These are phyloP conservation scores for Silene vulgaris DNA, from an alignment of 179 eudicot genomes.

Conservation along the genomic window DNA sequence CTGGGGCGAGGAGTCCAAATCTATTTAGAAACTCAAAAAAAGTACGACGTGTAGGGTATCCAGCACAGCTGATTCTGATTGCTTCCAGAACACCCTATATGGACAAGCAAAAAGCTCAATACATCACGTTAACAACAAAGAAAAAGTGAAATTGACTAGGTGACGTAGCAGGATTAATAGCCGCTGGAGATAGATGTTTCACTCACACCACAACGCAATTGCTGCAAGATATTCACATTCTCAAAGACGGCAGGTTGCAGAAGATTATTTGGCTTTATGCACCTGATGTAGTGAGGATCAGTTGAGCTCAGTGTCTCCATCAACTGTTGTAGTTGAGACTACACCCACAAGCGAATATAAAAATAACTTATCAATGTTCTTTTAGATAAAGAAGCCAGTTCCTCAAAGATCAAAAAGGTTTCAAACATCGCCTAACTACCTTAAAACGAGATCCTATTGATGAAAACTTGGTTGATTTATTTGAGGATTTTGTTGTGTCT, in stretches of 20 bases:
- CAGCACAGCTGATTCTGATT: slow-evolving; percentile 96
- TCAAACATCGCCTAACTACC: slow-evolving; percentile 35
- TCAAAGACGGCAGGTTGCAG: slow-evolving; percentile 86
- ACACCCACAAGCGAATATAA: slow-evolving; percentile 29
- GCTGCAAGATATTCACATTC: slow-evolving; percentile 86
- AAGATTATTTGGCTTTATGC: slow-evolving; percentile 93
- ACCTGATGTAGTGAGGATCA: slow-evolving; percentile 89
- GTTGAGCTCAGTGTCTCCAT: slow-evolving; percentile 92
- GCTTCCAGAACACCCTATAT: slow-evolving; percentile 94
- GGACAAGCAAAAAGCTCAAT: slow-evolving; percentile 11
- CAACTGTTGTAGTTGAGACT: slow-evolving; percentile 85
- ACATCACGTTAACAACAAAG: slow-evolving; percentile 6
- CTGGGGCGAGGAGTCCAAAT: slow-evolving; percentile 93
- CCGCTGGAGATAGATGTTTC: slow-evolving; percentile 15
- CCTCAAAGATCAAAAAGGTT: neutral
- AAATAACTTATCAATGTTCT: slow-evolving; percentile 7
- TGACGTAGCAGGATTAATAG: neutral
- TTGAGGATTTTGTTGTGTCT: slow-evolving; percentile 62
- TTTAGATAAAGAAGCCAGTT: slow-evolving; percentile 1
- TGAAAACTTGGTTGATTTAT: slow-evolving; percentile 67
- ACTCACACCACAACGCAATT: slow-evolving; percentile 98
- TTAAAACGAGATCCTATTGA: slow-evolving; percentile 93
- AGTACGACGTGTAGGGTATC: slow-evolving; percentile 94
- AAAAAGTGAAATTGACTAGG: slow-evolving; percentile 2
- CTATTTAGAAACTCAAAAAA: slow-evolving; percentile 87